These are phyloP conservation scores for Delonix regia DNA, from an alignment of 306 rosid species.

Conservation along the genomic window DNA sequence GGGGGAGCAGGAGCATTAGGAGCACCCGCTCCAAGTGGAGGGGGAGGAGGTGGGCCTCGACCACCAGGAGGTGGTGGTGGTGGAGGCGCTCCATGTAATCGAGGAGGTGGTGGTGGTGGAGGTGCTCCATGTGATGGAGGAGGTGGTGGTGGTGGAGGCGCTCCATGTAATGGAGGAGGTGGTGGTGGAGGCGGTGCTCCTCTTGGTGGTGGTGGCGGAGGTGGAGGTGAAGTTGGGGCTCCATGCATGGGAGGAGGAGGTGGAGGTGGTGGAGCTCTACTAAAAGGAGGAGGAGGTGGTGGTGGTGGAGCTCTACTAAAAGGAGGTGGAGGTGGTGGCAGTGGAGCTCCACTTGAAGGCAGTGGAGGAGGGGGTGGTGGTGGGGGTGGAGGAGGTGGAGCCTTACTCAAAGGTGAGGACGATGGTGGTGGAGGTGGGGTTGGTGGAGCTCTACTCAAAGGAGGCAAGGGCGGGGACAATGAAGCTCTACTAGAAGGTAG, in stretches of 20 bases:
- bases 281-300: conserved; percentile 34
- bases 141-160: conserved; percentile 34
- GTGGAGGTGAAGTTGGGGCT: conserved; percentile 36
- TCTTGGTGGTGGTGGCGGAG: conserved; percentile 31
- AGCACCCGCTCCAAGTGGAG: conserved; percentile 31
- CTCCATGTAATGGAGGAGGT: conserved; percentile 11
- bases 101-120: conserved; percentile 45
- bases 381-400: conserved; percentile 39
- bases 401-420: conserved; percentile 22
- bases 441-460: conserved; percentile 14
- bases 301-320: conserved; percentile 23
- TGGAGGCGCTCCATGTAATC: conserved; percentile 40
- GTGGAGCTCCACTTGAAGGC: conserved; percentile 6
- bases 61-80: conserved; percentile 39
- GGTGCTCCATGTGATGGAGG: conserved; percentile 21
- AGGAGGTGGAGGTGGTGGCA: conserved; percentile 35
- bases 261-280: conserved; percentile 30
- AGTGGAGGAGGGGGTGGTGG: conserved; percentile 33
- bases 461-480: conserved; percentile 37
- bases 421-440: conserved; percentile 37
- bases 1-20: conserved; percentile 63
- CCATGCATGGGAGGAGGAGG: conserved; percentile 41
- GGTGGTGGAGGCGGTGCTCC: conserved; percentile 31
- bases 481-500: conserved; percentile 20
- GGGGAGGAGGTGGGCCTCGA: conserved; percentile 46